Evolutionary conservation across 768 basidiomycete genomes (phyloP).

Genomic region (Leccinum olivaceopallidum): DNA sequence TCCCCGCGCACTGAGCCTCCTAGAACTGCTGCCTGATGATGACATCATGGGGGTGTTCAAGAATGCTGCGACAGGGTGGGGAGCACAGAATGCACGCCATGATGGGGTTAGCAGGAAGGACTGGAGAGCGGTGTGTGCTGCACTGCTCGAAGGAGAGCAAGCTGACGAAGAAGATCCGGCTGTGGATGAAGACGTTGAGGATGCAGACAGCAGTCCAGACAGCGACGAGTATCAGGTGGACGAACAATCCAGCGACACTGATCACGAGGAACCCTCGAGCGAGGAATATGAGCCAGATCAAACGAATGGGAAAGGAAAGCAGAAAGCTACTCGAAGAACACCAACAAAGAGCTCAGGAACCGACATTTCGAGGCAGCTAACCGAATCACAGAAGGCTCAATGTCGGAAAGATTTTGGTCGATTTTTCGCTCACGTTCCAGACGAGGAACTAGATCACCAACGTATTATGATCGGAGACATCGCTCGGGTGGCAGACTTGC

Average conservation of each 20-base stretch:
- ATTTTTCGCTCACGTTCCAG: slow-evolving; percentile 64
- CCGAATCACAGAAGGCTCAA: slow-evolving; percentile 50
- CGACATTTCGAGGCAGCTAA: slow-evolving; percentile 35
- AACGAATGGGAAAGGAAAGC: slow-evolving; percentile 5
- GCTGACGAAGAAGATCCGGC: slow-evolving; percentile 12
- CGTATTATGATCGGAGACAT: slow-evolving; percentile 70
- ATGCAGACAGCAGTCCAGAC: slow-evolving; percentile 30
- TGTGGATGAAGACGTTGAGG: slow-evolving; percentile 21
- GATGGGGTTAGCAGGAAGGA: slow-evolving; percentile 60
- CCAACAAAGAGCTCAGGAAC: slow-evolving; percentile 3
- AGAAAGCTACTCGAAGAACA: slow-evolving; percentile 11
- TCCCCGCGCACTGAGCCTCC: slow-evolving; percentile 58
- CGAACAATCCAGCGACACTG: slow-evolving; percentile 26
- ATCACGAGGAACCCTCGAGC: slow-evolving; percentile 20
- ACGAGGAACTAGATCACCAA: slow-evolving; percentile 48
- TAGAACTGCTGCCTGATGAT: slow-evolving; percentile 73
- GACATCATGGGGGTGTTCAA: slow-evolving; percentile 70
- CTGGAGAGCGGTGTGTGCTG: slow-evolving; percentile 81
- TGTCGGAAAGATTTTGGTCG: slow-evolving; percentile 64
- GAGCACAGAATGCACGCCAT: slow-evolving; percentile 32
- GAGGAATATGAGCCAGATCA: slow-evolving; percentile 31
- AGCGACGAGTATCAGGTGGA: slow-evolving; percentile 30
- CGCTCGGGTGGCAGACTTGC: slow-evolving; percentile 53
- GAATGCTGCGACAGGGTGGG: slow-evolving; percentile 78
- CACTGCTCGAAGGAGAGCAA: slow-evolving; percentile 54